Conservation (phyloP, 2,329 filamentous ascomycete genomes). For the Aspergillus arachidicola region DNA sequence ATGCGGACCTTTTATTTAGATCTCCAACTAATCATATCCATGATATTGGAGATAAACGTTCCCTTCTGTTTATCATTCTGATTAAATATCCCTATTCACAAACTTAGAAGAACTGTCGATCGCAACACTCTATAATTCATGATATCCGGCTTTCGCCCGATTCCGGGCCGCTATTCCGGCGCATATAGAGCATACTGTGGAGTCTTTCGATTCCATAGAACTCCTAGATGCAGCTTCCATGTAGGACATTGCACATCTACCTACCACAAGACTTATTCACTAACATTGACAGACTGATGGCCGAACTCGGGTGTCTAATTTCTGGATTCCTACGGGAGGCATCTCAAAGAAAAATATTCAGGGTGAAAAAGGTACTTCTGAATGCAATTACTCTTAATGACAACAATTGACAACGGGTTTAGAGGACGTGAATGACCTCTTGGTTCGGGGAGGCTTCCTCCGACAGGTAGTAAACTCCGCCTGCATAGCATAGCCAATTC, state of each 20-base stretch:
- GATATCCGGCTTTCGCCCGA: conserved; percentile 29
- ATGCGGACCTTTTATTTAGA: conserved; percentile 7
- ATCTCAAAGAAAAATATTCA: conserved; percentile 58
- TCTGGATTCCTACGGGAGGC: conserved; percentile 79
- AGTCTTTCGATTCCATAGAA: conserved; percentile 19
- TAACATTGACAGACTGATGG: conserved; percentile 52
- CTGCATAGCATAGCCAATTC: background rate
- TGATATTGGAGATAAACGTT: background rate
- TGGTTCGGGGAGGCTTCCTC: conserved; percentile 72
- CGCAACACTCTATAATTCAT: conserved; percentile 21
- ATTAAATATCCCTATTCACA: background rate
- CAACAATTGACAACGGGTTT: conserved; percentile 45
- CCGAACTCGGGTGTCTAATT: conserved; percentile 66
- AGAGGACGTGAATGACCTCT: conserved; percentile 66
- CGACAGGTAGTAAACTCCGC: conserved; percentile 60
- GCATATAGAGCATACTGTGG: conserved; percentile 30
- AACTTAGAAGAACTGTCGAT: background rate
- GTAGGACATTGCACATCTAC: conserved; percentile 32
- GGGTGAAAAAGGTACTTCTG: conserved; percentile 44
- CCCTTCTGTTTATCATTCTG: background rate
- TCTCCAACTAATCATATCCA: conserved; percentile 6
- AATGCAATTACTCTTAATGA: background rate
- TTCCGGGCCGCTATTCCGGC: conserved; percentile 27
- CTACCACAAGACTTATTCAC: conserved; percentile 1
- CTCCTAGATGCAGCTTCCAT: conserved; percentile 33